Percentiles rank a stretch among this genome's conserved stretches.
Evolutionary conservation across 257 asterid genomes (phyloP).

Genomic region (Scutellaria galericulata): DNA sequence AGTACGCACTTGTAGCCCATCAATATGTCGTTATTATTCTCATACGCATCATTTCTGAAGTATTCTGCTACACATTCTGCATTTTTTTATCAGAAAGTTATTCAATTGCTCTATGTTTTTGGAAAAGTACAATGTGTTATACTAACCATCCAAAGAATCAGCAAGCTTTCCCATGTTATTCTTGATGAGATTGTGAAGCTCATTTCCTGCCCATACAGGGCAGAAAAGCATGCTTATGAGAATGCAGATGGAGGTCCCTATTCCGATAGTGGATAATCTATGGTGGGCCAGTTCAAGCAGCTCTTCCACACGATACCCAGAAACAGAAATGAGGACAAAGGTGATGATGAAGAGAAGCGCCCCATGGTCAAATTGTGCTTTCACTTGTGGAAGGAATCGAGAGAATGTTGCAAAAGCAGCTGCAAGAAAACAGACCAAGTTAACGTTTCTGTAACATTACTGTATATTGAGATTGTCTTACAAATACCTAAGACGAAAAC

Average conservation of each 20-base stretch:
- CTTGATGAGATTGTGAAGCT: conserved; percentile 60
- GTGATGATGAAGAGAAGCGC: conserved; percentile 76
- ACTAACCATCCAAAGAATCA: conserved; percentile 71
- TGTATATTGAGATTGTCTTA: not conserved
- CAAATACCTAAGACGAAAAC: conserved; percentile 63
- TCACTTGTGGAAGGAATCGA: conserved; percentile 65
- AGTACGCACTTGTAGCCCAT: conserved; percentile 58
- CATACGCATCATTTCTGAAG: conserved; percentile 38
- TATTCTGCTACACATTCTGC: conserved; percentile 52
- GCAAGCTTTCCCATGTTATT: conserved; percentile 67
- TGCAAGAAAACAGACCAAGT: conserved; percentile 42
- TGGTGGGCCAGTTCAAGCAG: conserved; percentile 62
- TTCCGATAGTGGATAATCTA: conserved; percentile 63
- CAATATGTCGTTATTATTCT: conserved; percentile 34
- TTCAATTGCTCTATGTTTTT: not conserved
- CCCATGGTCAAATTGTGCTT: conserved; percentile 72
- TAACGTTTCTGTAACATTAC: conserved; percentile 3
- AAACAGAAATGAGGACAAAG: conserved; percentile 63
- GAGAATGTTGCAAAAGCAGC: conserved; percentile 70
- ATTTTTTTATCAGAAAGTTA: conserved; percentile 17
- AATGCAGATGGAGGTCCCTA: conserved; percentile 70
- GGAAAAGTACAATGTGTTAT: not conserved
- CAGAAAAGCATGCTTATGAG: conserved; percentile 52
- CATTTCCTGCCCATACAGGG: conserved; percentile 81
- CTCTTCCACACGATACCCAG: conserved; percentile 73